A percentile compares a stretch with the other conserved stretches of the same genome.
These are phyloP conservation scores for Inonotus hispidus DNA, from an alignment of 1,284 basidiomycete genomes.

Conservation along the genomic window DNA sequence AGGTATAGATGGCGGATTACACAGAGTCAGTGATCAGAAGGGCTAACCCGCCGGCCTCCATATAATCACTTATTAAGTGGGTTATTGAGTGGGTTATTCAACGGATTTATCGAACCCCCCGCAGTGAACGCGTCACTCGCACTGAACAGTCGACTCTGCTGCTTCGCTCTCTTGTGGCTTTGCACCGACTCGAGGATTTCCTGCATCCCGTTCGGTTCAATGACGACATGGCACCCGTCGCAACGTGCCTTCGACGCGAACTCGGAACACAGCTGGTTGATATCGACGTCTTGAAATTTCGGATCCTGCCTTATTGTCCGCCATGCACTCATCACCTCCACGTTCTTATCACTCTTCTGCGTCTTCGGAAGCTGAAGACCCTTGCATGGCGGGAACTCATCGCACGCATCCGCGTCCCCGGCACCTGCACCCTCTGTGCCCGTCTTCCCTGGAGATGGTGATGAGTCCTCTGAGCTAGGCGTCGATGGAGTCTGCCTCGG, in stretches of 20 bases:
- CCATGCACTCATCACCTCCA: constrained; percentile 75
- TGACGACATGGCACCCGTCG: constrained; percentile 73
- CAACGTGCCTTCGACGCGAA: constrained; percentile 75
- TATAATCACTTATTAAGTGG: no score
- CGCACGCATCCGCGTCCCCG: constrained; percentile 31
- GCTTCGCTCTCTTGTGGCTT: constrained; percentile 9
- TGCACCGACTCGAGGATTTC: constrained; percentile 55
- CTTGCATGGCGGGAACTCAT: constrained; percentile 49
- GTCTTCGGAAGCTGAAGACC: constrained; percentile 62
- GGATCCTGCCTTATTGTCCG: constrained; percentile 65
- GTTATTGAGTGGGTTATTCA: neutral
- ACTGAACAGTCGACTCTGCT: constrained; percentile 4
- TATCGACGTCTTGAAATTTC: constrained; percentile 71
- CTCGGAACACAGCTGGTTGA: constrained; percentile 69
- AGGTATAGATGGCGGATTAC: no score
- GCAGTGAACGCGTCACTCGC: neutral
- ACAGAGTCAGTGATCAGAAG: no score
- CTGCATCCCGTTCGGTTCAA: constrained; percentile 63
- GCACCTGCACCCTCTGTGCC: constrained; percentile 19
- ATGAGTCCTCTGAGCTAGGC: constrained; percentile 1
- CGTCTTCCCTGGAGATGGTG: constrained; percentile 14
- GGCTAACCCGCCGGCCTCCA: no score
- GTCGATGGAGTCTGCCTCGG: neutral
- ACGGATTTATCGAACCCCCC: neutral
- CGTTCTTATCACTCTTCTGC: constrained; percentile 59